A percentile compares a stretch with the other conserved stretches of the same genome.
phyloP scores from a whole-genome alignment of 1,284 basidiomycete genomes.

The Paramarasmius palmivorus region DNA sequence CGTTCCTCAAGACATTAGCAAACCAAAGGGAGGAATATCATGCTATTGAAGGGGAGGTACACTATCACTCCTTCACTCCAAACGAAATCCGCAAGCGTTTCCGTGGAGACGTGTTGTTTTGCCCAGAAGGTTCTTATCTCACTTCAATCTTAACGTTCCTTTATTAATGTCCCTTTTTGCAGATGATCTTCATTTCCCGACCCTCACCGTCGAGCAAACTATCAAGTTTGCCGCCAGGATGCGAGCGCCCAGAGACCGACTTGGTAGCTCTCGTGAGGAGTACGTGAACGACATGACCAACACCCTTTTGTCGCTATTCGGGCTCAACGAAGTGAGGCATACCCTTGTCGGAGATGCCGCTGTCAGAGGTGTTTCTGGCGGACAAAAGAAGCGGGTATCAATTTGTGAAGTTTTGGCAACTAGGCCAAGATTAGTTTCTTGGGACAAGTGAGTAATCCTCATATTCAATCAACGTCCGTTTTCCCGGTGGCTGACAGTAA shows the following conservation, averaged over 20 bases:
- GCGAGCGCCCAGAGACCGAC: conserved; percentile 49
- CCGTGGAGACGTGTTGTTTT: conserved; percentile 63
- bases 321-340: conserved; percentile 57
- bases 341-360: conserved; percentile 72
- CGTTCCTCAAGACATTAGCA: conserved; percentile 59
- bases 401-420: conserved; percentile 71
- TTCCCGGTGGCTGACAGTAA: conserved; percentile 2
- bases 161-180: neutral
- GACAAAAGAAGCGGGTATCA: conserved; percentile 81
- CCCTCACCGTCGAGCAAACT: conserved; percentile 67
- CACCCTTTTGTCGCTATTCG: conserved; percentile 67
- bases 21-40: conserved; percentile 57
- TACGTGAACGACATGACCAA: conserved; percentile 46
- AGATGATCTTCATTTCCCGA: conserved; percentile 72
- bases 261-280: conserved; percentile 42
- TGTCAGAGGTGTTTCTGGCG: conserved; percentile 77
- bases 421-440: conserved; percentile 58
- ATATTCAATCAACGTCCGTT: neutral
- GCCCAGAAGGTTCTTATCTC: conserved; percentile 38
- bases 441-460: conserved; percentile 64
- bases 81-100: conserved; percentile 47
- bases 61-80: conserved; percentile 63
- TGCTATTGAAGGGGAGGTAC: conserved; percentile 53
- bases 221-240: conserved; percentile 58
- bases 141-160: neutral